phyloP scores from a whole-genome alignment of 805 yeast species.

The Ogataea allantospora region DNA sequence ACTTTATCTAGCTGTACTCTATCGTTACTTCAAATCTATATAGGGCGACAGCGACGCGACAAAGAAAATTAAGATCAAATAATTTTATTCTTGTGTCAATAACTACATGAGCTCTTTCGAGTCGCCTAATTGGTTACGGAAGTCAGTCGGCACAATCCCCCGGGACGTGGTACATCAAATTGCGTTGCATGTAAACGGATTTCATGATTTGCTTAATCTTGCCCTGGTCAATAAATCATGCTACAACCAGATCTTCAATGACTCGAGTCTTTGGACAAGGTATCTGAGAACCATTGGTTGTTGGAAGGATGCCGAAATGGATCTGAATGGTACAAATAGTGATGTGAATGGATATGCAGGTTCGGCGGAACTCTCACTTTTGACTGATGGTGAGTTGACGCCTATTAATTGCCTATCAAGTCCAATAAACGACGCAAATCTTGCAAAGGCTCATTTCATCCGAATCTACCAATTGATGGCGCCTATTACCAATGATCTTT shows the following conservation, averaged over 20 bases:
- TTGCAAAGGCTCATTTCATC: slow-evolving; percentile 28
- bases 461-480: slow-evolving; percentile 27
- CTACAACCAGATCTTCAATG: slow-evolving; percentile 24
- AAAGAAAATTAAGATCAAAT: slow-evolving; percentile 2
- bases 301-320: slow-evolving; percentile 21
- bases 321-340: too few relatives aligned
- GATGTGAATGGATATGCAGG: background rate
- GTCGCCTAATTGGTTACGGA: slow-evolving; percentile 6
- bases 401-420: slow-evolving; percentile 28
- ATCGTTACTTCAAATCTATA: slow-evolving; percentile 20
- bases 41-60: slow-evolving; percentile 17
- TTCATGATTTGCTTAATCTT: slow-evolving; percentile 30
- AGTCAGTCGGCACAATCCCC: slow-evolving; percentile 14
- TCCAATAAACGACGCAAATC: slow-evolving; percentile 24
- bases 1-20: slow-evolving; percentile 12
- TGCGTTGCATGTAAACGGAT: slow-evolving; percentile 21
- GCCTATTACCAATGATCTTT: slow-evolving; percentile 32
- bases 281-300: slow-evolving; percentile 22
- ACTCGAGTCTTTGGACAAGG: slow-evolving; percentile 27
- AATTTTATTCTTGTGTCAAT: slow-evolving; percentile 1
- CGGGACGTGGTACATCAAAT: slow-evolving; percentile 19
- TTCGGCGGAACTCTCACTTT: slow-evolving; percentile 6
- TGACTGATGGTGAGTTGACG: slow-evolving; percentile 20
- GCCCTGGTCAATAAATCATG: slow-evolving; percentile 28
- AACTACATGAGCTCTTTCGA: slow-evolving; percentile 1